phyloP scores from a whole-genome alignment of 1,284 basidiomycete genomes.

The Leccinum ponderosum region DNA sequence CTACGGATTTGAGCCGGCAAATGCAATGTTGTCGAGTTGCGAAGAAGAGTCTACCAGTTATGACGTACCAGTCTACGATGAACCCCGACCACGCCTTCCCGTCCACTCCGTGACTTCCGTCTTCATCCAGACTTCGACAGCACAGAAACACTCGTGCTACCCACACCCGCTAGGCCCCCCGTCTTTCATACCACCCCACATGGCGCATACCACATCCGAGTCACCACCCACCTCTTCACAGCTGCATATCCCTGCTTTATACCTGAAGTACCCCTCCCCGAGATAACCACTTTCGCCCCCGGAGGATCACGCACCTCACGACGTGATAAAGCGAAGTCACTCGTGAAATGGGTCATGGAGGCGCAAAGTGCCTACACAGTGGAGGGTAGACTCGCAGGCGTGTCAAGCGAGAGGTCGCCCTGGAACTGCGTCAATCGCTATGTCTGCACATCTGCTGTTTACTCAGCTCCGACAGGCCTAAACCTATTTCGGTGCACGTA shows the following conservation, averaged over 20 bases:
- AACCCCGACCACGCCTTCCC: conserved; percentile 23
- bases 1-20: too few relatives aligned
- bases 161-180: conserved; percentile 17
- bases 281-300: conserved; percentile 17
- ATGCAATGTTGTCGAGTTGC: too few relatives aligned
- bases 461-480: conserved; percentile 36
- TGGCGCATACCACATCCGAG: too few relatives aligned
- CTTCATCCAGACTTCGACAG: conserved; percentile 12
- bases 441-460: conserved; percentile 29
- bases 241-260: conserved; percentile 65
- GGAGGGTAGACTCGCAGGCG: conserved; percentile 16
- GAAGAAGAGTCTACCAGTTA: background rate
- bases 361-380: conserved; percentile 14
- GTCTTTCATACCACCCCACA: conserved; percentile 23
- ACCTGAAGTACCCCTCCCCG: conserved; percentile 45
- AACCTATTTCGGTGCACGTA: conserved; percentile 75
- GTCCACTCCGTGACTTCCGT: conserved; percentile 14
- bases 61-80: conserved; percentile 16
- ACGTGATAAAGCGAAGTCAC: conserved; percentile 19
- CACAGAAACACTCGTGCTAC: conserved; percentile 14
- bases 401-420: conserved; percentile 41
- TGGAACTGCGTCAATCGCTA: conserved; percentile 63
- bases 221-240: conserved; percentile 73
- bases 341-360: conserved; percentile 26
- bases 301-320: conserved; percentile 32